Conservation (phyloP, 441 rosid genomes). For the Euphorbia corollata region DNA sequence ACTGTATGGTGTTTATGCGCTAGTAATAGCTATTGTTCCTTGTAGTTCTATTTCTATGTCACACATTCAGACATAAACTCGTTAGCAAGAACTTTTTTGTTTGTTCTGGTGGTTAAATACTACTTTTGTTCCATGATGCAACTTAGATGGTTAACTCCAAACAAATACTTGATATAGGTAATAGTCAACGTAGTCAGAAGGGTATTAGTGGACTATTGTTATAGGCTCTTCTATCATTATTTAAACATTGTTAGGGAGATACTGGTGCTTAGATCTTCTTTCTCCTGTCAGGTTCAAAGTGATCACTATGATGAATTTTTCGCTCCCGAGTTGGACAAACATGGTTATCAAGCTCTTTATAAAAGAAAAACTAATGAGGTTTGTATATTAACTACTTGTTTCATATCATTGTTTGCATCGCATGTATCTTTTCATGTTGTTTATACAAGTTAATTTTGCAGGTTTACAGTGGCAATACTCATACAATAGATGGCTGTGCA, state of each 20-base stretch:
- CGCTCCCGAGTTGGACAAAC: constrained; percentile 91
- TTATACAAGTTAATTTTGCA: constrained; percentile 27
- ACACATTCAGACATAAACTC: too few relatives aligned
- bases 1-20: too few relatives aligned
- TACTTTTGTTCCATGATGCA: too few relatives aligned
- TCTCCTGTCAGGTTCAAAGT: constrained; percentile 72
- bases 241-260: background rate
- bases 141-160: too few relatives aligned
- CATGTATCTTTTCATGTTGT: background rate
- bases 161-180: background rate
- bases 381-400: constrained; percentile 19
- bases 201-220: background rate
- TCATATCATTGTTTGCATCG: constrained; percentile 1
- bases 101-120: too few relatives aligned
- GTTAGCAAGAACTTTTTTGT: too few relatives aligned
- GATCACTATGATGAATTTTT: constrained; percentile 92
- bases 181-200: too few relatives aligned
- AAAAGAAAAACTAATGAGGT: constrained; percentile 97
- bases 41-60: too few relatives aligned
- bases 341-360: constrained; percentile 90
- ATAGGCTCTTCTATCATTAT: background rate
- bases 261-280: background rate
- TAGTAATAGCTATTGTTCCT: too few relatives aligned
- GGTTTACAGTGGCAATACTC: constrained; percentile 72
- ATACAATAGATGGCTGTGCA: constrained; percentile 86